phyloP scores from a whole-genome alignment of 257 asterid genomes.

The Solanum lycopersicoides region DNA sequence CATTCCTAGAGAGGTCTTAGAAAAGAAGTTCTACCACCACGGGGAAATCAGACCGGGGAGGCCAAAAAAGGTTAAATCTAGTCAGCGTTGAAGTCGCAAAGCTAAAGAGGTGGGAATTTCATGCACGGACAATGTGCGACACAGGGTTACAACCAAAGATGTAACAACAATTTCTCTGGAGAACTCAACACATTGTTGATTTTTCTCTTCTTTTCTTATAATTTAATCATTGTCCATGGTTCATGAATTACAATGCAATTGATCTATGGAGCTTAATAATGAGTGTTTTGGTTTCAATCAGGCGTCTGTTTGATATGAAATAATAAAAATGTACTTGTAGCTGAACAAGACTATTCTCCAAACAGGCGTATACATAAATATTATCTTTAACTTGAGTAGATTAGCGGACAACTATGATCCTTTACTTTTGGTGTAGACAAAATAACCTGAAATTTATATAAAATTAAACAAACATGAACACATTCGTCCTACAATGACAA shows the following conservation, averaged over 20 bases:
- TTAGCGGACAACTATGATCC: too few relatives aligned
- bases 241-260: background rate
- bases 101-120: background rate
- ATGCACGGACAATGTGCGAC: background rate
- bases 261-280: background rate
- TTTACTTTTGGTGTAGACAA: too few relatives aligned
- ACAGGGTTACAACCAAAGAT: background rate
- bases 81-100: background rate
- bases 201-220: background rate
- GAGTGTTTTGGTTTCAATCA: background rate
- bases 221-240: background rate
- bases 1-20: background rate
- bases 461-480: too few relatives aligned
- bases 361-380: too few relatives aligned
- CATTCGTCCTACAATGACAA: too few relatives aligned
- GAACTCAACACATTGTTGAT: background rate
- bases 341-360: conserved; percentile 64
- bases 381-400: too few relatives aligned
- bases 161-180: background rate
- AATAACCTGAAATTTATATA: too few relatives aligned
- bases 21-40: background rate
- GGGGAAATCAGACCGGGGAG: background rate
- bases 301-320: background rate
- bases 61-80: background rate
- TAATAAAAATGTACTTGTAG: conserved; percentile 28